Base-by-base conservation (phyloP, 202 grass and related monocot genomes). In the Elaeis oleifera region DNA sequence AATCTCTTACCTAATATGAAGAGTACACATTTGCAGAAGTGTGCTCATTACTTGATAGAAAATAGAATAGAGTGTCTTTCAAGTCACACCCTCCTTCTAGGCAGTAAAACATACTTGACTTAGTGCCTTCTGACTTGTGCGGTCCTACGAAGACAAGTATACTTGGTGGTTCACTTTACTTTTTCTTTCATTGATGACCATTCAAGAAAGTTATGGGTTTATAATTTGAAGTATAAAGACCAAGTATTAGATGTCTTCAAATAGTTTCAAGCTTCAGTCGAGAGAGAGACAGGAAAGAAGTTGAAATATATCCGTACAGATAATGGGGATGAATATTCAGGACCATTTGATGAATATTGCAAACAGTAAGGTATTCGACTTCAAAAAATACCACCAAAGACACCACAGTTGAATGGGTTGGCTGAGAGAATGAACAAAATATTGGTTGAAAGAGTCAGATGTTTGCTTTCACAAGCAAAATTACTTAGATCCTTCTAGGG, bases 111-210 rank as follows among this genome's bases (percentile, higher is more conserved):
- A 5, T 59, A 3, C 17, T 72, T 1, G 13, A 61, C 27, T 49
- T 72, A 2, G 44, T 72, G 0, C 13, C 21, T 61, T 23, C 56
- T 14, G 25, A 72, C 31, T 1, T 62, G 13, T 62, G 44, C 20
- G 39, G 6, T 20, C 57, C 16, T 51, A 54, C 36, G 1, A 51
- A 61, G 9, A 7, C 15, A 27, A 18, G 7, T 61, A 23, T 21
- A 18, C 50, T 61, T 24, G 56, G 13, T 61, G 27, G 6, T 27
- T 17, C 3, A 29, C 6, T 32, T 6, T 72, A 72, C 20, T 61
- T 61, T 25, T 72, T 27, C 21, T 20, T 18, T 72, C 16, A 52
- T 72, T 24, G 14, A 61, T 62, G 36, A 72, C 52, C 50, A 9
- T 48, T 51, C 39, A 44, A 61, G 55, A 57, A 61, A 61, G 11